Conservation (phyloP, 2,329 filamentous ascomycete genomes). For the Talaromyces sp. region DNA sequence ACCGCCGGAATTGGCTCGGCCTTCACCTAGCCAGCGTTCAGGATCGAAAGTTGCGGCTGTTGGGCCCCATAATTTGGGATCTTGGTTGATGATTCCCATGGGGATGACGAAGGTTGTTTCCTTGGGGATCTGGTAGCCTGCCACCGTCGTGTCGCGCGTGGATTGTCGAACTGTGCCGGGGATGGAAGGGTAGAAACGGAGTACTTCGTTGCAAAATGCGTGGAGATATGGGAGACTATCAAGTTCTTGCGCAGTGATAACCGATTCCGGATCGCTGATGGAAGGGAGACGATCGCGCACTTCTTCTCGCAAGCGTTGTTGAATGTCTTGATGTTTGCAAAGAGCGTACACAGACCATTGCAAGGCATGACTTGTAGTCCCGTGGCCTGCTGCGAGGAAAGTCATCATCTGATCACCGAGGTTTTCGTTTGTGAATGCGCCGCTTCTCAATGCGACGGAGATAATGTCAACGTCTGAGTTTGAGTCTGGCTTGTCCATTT, state of each 20-base stretch:
- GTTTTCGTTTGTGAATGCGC: constrained; percentile 72
- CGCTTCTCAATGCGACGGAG: constrained; percentile 73
- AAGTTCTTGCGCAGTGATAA: constrained; percentile 62
- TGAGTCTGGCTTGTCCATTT: constrained; percentile 37
- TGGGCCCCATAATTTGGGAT: constrained; percentile 68
- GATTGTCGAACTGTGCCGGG: constrained; percentile 68
- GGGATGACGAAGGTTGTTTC: constrained; percentile 64
- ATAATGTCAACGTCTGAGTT: constrained; percentile 65
- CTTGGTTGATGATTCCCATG: constrained; percentile 55
- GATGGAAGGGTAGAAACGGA: constrained; percentile 72
- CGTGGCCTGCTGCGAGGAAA: constrained; percentile 78
- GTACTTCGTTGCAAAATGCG: constrained; percentile 73
- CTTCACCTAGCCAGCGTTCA: constrained; percentile 66
- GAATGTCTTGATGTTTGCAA: constrained; percentile 63
- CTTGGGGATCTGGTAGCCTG: constrained; percentile 65
- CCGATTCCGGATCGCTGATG: constrained; percentile 38
- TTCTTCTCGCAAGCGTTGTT: constrained; percentile 68
- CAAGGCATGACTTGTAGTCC: constrained; percentile 73
- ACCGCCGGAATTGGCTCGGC: constrained; percentile 57
- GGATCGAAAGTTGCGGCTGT: constrained; percentile 75
- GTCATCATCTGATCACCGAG: constrained; percentile 91
- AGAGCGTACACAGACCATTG: constrained; percentile 74
- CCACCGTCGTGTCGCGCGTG: constrained; percentile 63
- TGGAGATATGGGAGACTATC: constrained; percentile 77
- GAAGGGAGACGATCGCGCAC: constrained; percentile 57